phyloP scores from a whole-genome alignment of 2,329 filamentous ascomycete species.

The Talaromyces sp. region DNA sequence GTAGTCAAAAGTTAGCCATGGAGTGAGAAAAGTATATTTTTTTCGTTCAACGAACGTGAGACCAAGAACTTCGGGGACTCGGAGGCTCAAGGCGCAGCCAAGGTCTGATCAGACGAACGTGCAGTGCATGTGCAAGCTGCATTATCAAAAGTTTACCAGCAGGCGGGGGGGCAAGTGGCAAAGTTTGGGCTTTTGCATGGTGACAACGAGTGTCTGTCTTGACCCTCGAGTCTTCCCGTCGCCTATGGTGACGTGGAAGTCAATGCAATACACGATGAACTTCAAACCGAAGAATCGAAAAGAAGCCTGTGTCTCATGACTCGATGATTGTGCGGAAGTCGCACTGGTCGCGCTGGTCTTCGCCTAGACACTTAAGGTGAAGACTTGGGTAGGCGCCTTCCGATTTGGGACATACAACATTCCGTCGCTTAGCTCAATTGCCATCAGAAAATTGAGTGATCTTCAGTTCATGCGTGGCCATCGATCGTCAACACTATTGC shows the following conservation, averaged over 20 bases:
- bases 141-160: background rate
- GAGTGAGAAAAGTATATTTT: background rate
- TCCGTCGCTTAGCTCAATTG: background rate
- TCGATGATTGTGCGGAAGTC: background rate
- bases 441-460: background rate
- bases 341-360: background rate
- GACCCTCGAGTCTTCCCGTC: background rate
- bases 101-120: background rate
- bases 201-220: background rate
- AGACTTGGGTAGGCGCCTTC: background rate
- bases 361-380: background rate
- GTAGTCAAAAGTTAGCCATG: background rate
- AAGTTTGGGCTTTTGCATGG: background rate
- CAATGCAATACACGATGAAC: background rate
- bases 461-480: background rate
- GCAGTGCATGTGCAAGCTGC: background rate
- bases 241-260: conserved; percentile 1
- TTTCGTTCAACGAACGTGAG: background rate
- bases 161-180: background rate
- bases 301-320: background rate
- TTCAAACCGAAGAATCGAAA: background rate
- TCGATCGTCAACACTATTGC: background rate
- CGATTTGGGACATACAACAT: background rate
- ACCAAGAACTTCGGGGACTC: background rate
- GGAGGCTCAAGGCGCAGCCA: conserved; percentile 1